These are phyloP conservation scores for Cytauxzoon felis DNA, from an alignment of 169 alveolate genomes.

Conservation along the genomic window DNA sequence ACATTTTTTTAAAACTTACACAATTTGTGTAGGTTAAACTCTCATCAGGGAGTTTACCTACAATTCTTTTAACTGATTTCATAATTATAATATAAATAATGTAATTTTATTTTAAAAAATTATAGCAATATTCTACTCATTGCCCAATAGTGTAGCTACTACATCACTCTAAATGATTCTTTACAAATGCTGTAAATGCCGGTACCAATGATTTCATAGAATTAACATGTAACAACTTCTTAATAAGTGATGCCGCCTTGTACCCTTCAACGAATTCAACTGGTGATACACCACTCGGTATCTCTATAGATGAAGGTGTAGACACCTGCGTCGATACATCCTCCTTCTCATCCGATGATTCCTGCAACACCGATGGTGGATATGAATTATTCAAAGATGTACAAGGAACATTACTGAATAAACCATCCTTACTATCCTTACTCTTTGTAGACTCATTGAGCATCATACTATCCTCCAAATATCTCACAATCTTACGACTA, in stretches of 20 bases:
- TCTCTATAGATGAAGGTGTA: background rate
- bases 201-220: slow-evolving; percentile 43
- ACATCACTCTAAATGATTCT: slow-evolving; percentile 16
- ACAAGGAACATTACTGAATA: too few relatives aligned
- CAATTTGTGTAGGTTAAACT: slow-evolving; percentile 59
- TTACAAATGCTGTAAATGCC: slow-evolving; percentile 55
- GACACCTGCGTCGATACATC: background rate
- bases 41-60: slow-evolving; percentile 62
- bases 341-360: too few relatives aligned
- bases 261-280: slow-evolving; percentile 52
- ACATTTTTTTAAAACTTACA: slow-evolving; percentile 16
- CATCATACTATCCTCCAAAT: too few relatives aligned
- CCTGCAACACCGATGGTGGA: too few relatives aligned
- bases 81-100: background rate
- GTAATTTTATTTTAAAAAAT: background rate
- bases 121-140: background rate
- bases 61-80: slow-evolving; percentile 32
- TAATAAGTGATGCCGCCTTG: slow-evolving; percentile 35
- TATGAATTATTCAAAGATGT: too few relatives aligned
- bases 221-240: slow-evolving; percentile 48
- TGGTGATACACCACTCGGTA: slow-evolving; percentile 1
- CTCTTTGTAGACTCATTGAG: too few relatives aligned
- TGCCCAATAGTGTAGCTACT: background rate
- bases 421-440: too few relatives aligned
- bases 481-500: too few relatives aligned